A percentile compares a stretch with the other conserved stretches of the same genome.
These are phyloP conservation scores for Arachnopeziza araneosa DNA, from an alignment of 2,329 filamentous ascomycete genomes.

Conservation along the genomic window DNA sequence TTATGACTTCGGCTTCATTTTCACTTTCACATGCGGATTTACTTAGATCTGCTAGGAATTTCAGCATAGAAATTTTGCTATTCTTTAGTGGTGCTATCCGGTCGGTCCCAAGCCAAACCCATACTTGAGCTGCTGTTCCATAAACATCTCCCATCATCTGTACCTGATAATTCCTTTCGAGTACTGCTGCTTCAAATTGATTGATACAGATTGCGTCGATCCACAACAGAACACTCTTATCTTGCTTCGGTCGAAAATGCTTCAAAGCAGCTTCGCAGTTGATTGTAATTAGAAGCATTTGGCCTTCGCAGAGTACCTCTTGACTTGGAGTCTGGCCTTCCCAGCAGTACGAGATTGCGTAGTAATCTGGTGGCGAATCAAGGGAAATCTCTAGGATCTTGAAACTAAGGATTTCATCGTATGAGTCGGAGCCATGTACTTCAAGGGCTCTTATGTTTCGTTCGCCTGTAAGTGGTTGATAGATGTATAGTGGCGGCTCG, in stretches of 20 bases:
- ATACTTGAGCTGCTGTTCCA: not conserved
- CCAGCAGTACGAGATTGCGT: slow-evolving; percentile 8
- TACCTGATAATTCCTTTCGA: slow-evolving; percentile 1
- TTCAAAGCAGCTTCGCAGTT: slow-evolving; percentile 4
- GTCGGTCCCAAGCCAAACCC: slow-evolving; percentile 1
- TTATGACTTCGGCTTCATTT: no score
- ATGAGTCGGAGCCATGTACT: not conserved
- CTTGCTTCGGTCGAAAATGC: not conserved
- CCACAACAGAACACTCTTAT: not conserved
- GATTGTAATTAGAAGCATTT: not conserved
- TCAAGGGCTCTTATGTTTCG: not conserved
- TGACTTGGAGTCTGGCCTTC: slow-evolving; percentile 1
- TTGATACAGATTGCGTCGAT: slow-evolving; percentile 3
- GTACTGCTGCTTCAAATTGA: not conserved
- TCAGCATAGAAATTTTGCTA: not conserved
- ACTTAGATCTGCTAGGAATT: not conserved
- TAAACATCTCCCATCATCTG: slow-evolving; percentile 3
- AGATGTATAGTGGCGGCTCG: not conserved
- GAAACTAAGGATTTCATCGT: not conserved
- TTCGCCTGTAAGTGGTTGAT: not conserved
- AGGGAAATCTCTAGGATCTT: not conserved
- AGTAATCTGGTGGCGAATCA: not conserved
- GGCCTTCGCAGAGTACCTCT: not conserved
- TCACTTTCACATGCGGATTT: no score
- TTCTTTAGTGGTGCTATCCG: not conserved